Evolutionary conservation across 2,329 filamentous ascomycete genomes (phyloP), one percentile per base, ranked within the genome.

Genomic region (Hawksworthiomyces lignivorus): DNA sequence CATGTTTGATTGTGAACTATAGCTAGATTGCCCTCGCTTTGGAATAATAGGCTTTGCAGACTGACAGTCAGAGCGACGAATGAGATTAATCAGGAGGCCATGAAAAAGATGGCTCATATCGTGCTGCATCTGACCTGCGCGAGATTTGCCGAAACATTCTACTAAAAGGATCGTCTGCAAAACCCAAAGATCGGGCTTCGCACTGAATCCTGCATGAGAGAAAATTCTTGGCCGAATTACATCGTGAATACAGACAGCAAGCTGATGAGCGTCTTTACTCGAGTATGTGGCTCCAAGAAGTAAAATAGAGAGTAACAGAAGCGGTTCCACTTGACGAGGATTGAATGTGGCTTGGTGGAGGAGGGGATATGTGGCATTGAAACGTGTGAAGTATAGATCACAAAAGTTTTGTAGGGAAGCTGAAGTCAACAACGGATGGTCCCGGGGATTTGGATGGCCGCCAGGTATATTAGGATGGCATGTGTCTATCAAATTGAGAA

Each of bases 101-200:
- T 50, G 48, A 27, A 50, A 50, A 12, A 50, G 46, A 24, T 50
- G 48, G 30, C 46, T 48, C 46, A 50, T 50, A 39, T 50, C 48
- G 34, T 50, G 48, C 41, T 50, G 48, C 31, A 46, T 48, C 33
- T 50, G 46, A 11, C 48, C 48, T 7, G 48, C 48, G 5, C 48
- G 48, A 4, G 46, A 48, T 39, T 50, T 50, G 36, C 48, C 46
- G 28, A 50, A 48, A 22, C 48, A 50, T 39, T 50, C 46, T 5
- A 50, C 44, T 5, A 50, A 30, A 31, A 50, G 21, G 7, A 46
- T 48, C 1, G 46, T 45, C 39, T 50, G 48, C 20, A 50, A 33
- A 11, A 41, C 39, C 48, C 46, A 50, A n/a, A 50, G 41, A 15
- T 32, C 36, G 3, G 48, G 48, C 10, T 36, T 36, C 7, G 48